Percentiles rank a stretch among this genome's conserved stretches.
Conservation (phyloP, 108 stramenopile species). For the Stephanodiscus triporus region DNA sequence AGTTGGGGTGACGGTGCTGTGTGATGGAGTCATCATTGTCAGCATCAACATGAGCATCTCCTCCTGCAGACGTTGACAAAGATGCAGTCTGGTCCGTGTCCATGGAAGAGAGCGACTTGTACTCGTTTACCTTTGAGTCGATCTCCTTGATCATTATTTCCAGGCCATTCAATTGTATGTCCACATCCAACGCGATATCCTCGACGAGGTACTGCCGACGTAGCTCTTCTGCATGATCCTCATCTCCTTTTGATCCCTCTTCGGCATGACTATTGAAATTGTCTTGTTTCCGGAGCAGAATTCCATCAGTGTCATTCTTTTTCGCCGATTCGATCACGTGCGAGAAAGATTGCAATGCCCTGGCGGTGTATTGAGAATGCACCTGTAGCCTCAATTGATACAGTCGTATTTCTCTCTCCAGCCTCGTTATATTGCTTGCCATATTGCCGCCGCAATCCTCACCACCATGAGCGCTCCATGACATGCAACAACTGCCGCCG, state of each 20-base stretch:
- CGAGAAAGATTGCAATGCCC: neutral
- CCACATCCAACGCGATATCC: neutral
- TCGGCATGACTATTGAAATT: neutral
- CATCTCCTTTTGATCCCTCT: neutral
- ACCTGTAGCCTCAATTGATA: neutral
- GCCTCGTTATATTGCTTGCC: neutral
- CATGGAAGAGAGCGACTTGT: neutral
- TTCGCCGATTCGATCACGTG: neutral
- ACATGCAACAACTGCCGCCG: neutral
- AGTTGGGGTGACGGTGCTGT: too few species aligned
- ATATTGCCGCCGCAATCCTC: neutral
- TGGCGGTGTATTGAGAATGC: slow-evolving; percentile 1
- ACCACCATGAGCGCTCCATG: neutral
- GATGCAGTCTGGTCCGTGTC: neutral
- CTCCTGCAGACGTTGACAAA: neutral
- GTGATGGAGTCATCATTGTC: too few species aligned
- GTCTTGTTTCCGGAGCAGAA: neutral
- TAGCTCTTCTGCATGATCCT: neutral
- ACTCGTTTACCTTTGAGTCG: neutral
- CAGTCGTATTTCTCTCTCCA: neutral
- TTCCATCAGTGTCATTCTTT: neutral
- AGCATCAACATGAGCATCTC: too few species aligned
- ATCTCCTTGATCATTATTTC: neutral
- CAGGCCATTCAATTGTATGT: slow-evolving; percentile 1
- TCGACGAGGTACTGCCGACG: neutral